Evolutionary conservation across 805 yeast genomes (phyloP), one percentile per base, ranked within the genome.

Genomic region (Maudiozyma saulgeensis): DNA sequence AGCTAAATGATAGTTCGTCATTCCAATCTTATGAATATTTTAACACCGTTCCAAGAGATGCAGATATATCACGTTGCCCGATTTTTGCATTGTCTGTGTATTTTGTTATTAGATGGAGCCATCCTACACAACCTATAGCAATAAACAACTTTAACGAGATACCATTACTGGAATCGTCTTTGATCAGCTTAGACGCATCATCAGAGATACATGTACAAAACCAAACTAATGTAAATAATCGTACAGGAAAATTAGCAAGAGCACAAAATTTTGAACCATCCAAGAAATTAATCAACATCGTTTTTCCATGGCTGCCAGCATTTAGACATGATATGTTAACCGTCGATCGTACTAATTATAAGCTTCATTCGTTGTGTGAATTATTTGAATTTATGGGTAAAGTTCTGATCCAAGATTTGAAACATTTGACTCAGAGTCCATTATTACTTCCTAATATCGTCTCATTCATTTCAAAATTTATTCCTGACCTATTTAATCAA

Each of bases 281-380:
- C 2, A 53, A 49, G 19, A 60, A 60, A 15, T 51, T 62, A 42
- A 52, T 55, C 18, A 44, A 53, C 43, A 31, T 55, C 18, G 57
- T 66, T 3, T 66, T 64, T 42, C 68, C 68, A 2, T 66, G 69
- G 69, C 52, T 66, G 28, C 49, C 58, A 13, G 49, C 53, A 12
- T 51, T 66, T 43, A 59, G 56, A 46, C 55, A 58, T 45, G 68
- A 66, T 43, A 51, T 62, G 44, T 46, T 54, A 39, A 41, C 56
- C 6, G 47, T 54, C 11, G 68, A 64, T 47, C 57, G 67, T 43
- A 60, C 67, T 6, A 66, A 64, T 48, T 66, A 66, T 51, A 59
- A 59, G 45, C 44, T 66, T 42, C 60, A 61, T 47, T 62, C 68
- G 2, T 51, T 66, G 16, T 56, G 60, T 42, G 69, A 66, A 51